Conservation (phyloP, 2,329 filamentous ascomycete genomes). For the Cladosporium oxysporum region DNA sequence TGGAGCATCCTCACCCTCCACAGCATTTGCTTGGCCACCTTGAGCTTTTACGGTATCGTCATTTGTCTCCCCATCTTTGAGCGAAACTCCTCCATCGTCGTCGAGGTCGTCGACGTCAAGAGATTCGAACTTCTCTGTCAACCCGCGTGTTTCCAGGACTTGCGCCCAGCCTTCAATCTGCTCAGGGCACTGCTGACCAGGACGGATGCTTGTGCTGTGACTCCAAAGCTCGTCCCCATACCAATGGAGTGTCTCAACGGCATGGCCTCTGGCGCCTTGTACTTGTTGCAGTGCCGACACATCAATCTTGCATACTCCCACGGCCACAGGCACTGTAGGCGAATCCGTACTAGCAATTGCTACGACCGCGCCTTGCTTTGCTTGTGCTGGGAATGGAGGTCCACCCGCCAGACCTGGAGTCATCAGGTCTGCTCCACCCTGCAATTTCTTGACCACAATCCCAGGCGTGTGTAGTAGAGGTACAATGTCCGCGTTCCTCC, state of each 20-base stretch:
- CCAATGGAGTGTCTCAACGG: slow-evolving; percentile 67
- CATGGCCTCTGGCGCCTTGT: slow-evolving; percentile 63
- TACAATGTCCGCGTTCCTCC: slow-evolving; percentile 62
- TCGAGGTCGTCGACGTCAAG: slow-evolving; percentile 49
- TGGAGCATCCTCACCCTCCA: slow-evolving; percentile 25
- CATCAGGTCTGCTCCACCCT: slow-evolving; percentile 68
- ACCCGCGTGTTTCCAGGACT: slow-evolving; percentile 35
- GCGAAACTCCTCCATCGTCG: slow-evolving; percentile 49
- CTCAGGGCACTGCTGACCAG: slow-evolving; percentile 56
- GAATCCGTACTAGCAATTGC: slow-evolving; percentile 61
- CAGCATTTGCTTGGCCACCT: slow-evolving; percentile 32
- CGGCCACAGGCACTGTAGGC: slow-evolving; percentile 63
- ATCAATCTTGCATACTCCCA: slow-evolving; percentile 67
- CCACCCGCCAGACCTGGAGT: slow-evolving; percentile 66
- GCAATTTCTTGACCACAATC: slow-evolving; percentile 63
- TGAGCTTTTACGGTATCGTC: slow-evolving; percentile 34
- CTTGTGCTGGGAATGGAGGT: slow-evolving; percentile 62
- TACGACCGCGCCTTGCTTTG: slow-evolving; percentile 62
- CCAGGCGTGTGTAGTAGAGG: slow-evolving; percentile 65
- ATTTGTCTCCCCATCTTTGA: slow-evolving; percentile 33
- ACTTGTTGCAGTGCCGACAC: slow-evolving; percentile 57
- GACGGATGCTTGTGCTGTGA: slow-evolving; percentile 58
- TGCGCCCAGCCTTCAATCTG: slow-evolving; percentile 55
- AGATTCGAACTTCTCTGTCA: slow-evolving; percentile 44
- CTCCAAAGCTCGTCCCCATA: slow-evolving; percentile 69